These are phyloP conservation scores for Carex myosuroides DNA, from an alignment of 176 grass and related monocot species.

Conservation along the genomic window DNA sequence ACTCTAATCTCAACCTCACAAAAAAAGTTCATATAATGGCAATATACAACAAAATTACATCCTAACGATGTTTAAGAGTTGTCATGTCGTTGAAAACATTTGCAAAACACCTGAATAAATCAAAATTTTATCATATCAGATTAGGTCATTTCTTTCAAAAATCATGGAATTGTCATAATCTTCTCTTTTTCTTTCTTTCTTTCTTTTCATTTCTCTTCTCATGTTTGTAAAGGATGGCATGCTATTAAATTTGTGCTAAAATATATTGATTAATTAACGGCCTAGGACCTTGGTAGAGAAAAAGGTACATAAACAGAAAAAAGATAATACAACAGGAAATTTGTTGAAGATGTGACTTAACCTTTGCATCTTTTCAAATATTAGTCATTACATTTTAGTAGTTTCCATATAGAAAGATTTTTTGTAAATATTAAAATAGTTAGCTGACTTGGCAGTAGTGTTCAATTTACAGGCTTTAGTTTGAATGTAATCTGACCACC, in stretches of 20 bases:
- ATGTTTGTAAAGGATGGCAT: neutral
- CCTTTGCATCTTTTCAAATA: too few species aligned
- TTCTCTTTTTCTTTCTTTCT: neutral
- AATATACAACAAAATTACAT: neutral
- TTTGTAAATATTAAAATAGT: too few species aligned
- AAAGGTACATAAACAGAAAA: too few species aligned
- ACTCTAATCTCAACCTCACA: neutral
- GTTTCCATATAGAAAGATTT: too few species aligned
- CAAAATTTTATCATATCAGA: neutral
- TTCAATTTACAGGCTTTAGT: too few species aligned
- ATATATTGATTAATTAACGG: too few species aligned
- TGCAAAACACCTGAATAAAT: neutral
- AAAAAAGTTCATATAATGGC: neutral
- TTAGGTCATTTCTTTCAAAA: neutral
- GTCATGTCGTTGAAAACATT: neutral
- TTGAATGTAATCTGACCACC: too few species aligned
- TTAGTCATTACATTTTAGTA: too few species aligned
- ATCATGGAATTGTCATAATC: neutral
- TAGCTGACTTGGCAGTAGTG: too few species aligned
- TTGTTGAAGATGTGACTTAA: too few species aligned
- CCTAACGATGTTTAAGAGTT: neutral
- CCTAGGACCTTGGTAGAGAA: too few species aligned
- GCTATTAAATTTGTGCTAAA: neutral
- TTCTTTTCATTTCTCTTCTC: neutral
- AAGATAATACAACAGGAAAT: too few species aligned